Evolutionary conservation across 129 eudicot genomes (phyloP).

Genomic region (Ambrosia artemisiifolia): DNA sequence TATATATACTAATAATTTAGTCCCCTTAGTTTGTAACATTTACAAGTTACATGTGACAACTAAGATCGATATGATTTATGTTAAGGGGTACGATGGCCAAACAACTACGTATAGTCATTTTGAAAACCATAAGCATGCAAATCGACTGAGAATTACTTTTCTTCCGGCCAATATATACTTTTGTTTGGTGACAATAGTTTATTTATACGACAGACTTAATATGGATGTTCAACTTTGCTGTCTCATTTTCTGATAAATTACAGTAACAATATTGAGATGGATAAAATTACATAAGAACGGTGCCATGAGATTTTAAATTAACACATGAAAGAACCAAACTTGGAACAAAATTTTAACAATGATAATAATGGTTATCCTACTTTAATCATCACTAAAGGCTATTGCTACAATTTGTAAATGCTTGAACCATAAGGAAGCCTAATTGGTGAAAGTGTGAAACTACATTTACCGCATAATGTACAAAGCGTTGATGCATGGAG

Average conservation of each 20-base stretch:
- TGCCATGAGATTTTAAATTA: neutral
- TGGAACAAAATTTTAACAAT: neutral
- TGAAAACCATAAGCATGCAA: neutral
- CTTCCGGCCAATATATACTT: neutral
- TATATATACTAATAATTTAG: too few species aligned
- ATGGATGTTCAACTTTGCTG: neutral
- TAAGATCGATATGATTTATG: neutral
- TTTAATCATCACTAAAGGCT: neutral
- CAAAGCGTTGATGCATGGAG: constrained; percentile 16
- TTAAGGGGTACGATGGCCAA: neutral
- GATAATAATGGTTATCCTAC: neutral
- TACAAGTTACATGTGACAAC: neutral
- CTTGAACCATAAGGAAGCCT: constrained; percentile 14
- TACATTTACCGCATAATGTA: constrained; percentile 17
- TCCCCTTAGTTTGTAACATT: neutral
- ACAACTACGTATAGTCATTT: neutral
- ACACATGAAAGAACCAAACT: neutral
- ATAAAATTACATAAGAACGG: neutral
- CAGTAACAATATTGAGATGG: neutral
- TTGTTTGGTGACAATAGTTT: neutral
- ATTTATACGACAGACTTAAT: neutral
- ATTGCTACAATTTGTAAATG: constrained; percentile 20
- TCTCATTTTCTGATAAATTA: neutral
- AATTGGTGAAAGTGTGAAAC: constrained; percentile 15
- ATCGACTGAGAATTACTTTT: neutral